phyloP scores from a whole-genome alignment of 805 yeast genomes.

The Citeromyces matritensis region DNA sequence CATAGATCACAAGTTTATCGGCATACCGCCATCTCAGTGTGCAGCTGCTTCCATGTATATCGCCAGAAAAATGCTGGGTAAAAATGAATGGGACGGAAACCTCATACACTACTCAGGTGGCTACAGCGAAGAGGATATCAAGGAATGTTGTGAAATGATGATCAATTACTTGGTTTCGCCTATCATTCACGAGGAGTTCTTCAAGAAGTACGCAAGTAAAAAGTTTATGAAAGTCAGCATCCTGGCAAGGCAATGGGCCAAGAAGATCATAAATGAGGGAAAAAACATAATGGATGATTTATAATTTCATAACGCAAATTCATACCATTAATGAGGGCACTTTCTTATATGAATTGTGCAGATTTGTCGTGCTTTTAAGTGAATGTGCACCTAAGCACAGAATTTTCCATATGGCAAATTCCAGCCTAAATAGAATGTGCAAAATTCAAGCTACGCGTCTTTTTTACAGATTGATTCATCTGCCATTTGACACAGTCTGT shows the following conservation, averaged over 20 bases:
- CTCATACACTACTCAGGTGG: slow-evolving; percentile 89
- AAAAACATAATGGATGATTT: slow-evolving; percentile 24
- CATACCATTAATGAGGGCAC: too few relatives aligned
- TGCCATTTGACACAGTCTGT: too few relatives aligned
- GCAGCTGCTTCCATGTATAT: slow-evolving; percentile 85
- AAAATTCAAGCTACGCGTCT: too few relatives aligned
- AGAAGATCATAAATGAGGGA: slow-evolving; percentile 33
- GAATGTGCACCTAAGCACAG: too few relatives aligned
- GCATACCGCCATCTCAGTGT: slow-evolving; percentile 58
- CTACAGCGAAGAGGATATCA: slow-evolving; percentile 56
- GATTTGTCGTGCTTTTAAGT: too few relatives aligned
- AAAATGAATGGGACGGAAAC: slow-evolving; percentile 67
- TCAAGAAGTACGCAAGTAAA: slow-evolving; percentile 82
- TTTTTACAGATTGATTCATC: too few relatives aligned
- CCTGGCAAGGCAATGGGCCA: slow-evolving; percentile 74
- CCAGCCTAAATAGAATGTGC: too few relatives aligned
- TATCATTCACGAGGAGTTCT: slow-evolving; percentile 82
- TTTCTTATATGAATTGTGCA: too few relatives aligned
- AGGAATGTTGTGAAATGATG: slow-evolving; percentile 58
- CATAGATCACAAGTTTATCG: slow-evolving; percentile 63
- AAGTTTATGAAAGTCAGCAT: slow-evolving; percentile 79
- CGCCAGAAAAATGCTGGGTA: slow-evolving; percentile 59
- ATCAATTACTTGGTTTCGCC: slow-evolving; percentile 68
- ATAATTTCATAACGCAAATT: too few relatives aligned
- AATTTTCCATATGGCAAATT: too few relatives aligned